A percentile compares a stretch with the other conserved stretches of the same genome.
Conservation (phyloP, 768 basidiomycete genomes). For the Calocera viscosa region DNA sequence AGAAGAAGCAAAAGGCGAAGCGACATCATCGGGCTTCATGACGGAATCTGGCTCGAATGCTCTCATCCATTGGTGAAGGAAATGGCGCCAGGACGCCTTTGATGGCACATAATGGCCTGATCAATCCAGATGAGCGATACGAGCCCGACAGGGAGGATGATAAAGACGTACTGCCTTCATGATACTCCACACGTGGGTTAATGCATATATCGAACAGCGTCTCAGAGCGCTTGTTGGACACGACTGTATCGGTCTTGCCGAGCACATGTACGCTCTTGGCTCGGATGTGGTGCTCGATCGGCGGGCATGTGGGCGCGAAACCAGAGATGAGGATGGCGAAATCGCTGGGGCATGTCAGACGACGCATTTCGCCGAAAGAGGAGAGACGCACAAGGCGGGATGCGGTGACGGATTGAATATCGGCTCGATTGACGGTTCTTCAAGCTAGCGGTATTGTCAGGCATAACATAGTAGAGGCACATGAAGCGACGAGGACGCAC, state of each 20-base stretch:
- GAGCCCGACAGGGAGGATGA: neutral
- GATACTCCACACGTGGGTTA: conserved; percentile 54
- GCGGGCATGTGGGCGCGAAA: conserved; percentile 35
- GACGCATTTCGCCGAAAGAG: neutral
- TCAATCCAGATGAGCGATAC: neutral
- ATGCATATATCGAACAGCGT: conserved; percentile 42
- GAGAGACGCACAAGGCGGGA: conserved; percentile 51
- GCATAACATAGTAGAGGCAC: neutral
- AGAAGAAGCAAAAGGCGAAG: neutral
- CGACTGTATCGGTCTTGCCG: conserved; percentile 65
- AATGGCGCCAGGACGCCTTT: conserved; percentile 61
- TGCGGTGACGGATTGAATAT: conserved; percentile 55
- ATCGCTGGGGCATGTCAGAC: conserved; percentile 32
- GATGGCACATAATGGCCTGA: conserved; percentile 76
- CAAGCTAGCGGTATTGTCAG: conserved; percentile 32
- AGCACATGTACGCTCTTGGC: conserved; percentile 45
- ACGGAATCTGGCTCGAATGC: conserved; percentile 13
- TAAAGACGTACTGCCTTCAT: conserved; percentile 56
- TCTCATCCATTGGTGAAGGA: conserved; percentile 47
- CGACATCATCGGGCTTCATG: conserved; percentile 5
- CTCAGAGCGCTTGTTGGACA: conserved; percentile 54
- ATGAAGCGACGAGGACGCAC: conserved; percentile 33
- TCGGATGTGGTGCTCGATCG: neutral
- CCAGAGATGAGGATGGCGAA: conserved; percentile 71
- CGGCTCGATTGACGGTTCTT: conserved; percentile 40